These are phyloP conservation scores for Claviceps maximensis DNA, from an alignment of 2,329 filamentous ascomycete species.

Conservation along the genomic window DNA sequence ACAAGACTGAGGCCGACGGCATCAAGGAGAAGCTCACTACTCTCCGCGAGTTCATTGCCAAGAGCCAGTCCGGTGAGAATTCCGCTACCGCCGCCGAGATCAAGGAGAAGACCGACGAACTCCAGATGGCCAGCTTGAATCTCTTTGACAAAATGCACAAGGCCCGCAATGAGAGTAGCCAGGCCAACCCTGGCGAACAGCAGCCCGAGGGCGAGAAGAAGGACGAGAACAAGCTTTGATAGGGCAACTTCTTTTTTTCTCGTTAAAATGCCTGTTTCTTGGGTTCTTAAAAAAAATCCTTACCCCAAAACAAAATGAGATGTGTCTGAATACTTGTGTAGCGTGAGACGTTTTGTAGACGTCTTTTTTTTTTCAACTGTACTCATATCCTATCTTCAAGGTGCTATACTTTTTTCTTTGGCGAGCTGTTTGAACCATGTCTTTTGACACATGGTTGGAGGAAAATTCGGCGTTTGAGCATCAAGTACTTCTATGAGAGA, in stretches of 20 bases:
- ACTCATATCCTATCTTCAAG: constrained; percentile 33
- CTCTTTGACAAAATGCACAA: constrained; percentile 99
- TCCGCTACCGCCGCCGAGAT: constrained; percentile 78
- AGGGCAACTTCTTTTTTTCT: constrained; percentile 3
- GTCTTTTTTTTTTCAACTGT: constrained; percentile 24
- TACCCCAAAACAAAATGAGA: constrained; percentile 4
- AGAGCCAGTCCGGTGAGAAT: constrained; percentile 89
- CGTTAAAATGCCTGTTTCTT: neutral
- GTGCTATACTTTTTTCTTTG: constrained; percentile 20
- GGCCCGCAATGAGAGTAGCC: constrained; percentile 51
- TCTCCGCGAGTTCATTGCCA: constrained; percentile 80
- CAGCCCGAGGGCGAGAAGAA: constrained; percentile 62
- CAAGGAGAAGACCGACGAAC: constrained; percentile 97
- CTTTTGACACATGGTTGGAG: constrained; percentile 33
- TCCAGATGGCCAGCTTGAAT: constrained; percentile 89
- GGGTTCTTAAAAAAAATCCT: neutral
- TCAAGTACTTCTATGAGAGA: constrained; percentile 31
- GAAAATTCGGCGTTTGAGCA: constrained; percentile 37
- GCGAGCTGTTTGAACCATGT: constrained; percentile 29
- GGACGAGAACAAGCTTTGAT: constrained; percentile 57
- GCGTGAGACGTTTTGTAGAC: constrained; percentile 19
- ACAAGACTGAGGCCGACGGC: constrained; percentile 87
- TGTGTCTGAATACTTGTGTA: constrained; percentile 21
- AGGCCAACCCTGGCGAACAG: constrained; percentile 38
- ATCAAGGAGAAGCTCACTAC: constrained; percentile 86